These are phyloP conservation scores for Ziziphus jujuba DNA, from an alignment of 306 rosid species.

Conservation along the genomic window DNA sequence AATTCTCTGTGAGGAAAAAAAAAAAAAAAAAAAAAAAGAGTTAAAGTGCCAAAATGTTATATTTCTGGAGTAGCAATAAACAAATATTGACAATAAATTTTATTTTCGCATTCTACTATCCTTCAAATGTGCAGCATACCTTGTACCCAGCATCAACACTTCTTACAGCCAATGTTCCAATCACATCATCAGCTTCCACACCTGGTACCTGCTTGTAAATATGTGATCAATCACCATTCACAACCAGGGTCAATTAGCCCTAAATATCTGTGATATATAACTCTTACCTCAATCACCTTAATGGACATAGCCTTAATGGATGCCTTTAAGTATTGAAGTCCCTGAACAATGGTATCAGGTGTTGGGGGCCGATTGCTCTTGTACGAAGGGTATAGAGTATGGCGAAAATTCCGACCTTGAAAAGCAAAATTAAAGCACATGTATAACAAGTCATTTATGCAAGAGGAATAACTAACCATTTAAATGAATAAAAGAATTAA, in stretches of 20 bases:
- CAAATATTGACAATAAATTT: background rate
- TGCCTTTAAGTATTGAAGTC: slow-evolving; percentile 94
- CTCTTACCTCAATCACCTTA: slow-evolving; percentile 79
- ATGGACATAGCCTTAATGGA: slow-evolving; percentile 93
- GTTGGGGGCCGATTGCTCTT: slow-evolving; percentile 96
- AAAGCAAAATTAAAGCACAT: slow-evolving; percentile 17
- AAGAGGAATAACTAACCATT: background rate
- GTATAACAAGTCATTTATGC: background rate
- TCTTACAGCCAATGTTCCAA: slow-evolving; percentile 86
- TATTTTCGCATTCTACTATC: background rate
- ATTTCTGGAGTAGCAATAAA: background rate
- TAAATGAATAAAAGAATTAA: no score
- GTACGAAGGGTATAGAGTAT: slow-evolving; percentile 77
- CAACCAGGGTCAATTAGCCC: slow-evolving; percentile 17
- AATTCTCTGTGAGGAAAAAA: background rate
- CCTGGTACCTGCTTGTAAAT: slow-evolving; percentile 78
- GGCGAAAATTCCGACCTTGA: slow-evolving; percentile 90
- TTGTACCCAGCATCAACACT: slow-evolving; percentile 86
- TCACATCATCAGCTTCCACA: slow-evolving; percentile 98
- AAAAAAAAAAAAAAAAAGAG: background rate
- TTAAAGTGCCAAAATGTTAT: background rate
- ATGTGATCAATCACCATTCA: slow-evolving; percentile 22
- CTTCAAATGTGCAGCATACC: slow-evolving; percentile 45
- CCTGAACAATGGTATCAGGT: slow-evolving; percentile 96
- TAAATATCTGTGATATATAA: slow-evolving; percentile 21